A percentile compares a stretch with the other conserved stretches of the same genome.
Conservation (phyloP, 1,284 basidiomycete genomes). For the Ustilago loliicola region DNA sequence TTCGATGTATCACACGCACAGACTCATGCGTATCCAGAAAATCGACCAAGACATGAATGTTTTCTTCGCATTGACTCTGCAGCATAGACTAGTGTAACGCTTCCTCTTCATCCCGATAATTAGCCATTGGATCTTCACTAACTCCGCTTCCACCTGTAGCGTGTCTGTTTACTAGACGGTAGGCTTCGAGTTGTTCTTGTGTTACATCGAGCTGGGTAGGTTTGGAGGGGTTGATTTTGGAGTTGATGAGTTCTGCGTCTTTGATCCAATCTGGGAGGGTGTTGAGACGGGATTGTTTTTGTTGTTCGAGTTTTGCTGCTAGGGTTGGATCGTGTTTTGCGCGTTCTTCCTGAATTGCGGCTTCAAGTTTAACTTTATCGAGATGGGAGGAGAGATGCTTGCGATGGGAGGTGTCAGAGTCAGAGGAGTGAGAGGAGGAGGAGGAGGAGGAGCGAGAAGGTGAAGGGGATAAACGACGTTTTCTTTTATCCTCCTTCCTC, state of each 20-base stretch:
- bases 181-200: constrained; percentile 92
- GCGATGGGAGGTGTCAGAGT: constrained; percentile 9
- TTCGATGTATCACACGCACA: too few relatives aligned
- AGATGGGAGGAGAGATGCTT: constrained; percentile 25
- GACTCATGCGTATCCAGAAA: too few relatives aligned
- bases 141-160: constrained; percentile 72
- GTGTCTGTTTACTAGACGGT: constrained; percentile 75
- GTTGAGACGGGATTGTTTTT: constrained; percentile 5
- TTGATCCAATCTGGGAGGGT: constrained; percentile 58
- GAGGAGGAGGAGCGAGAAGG: constrained; percentile 1
- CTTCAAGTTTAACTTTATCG: constrained; percentile 33
- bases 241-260: constrained; percentile 50
- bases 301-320: constrained; percentile 18
- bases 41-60: too few relatives aligned
- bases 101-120: constrained; percentile 77
- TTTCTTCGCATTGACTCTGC: too few relatives aligned
- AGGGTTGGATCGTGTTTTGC: constrained; percentile 31
- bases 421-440: not conserved
- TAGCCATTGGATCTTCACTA: constrained; percentile 88
- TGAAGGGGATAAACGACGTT: constrained; percentile 1
- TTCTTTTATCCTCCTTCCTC: not conserved
- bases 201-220: constrained; percentile 79
- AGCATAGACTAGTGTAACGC: not conserved
- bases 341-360: constrained; percentile 43
- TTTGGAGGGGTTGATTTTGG: constrained; percentile 10